A percentile compares a stretch with the other conserved stretches of the same genome.
Evolutionary conservation across 176 grass and related monocot species (phyloP).

Genomic region (Juncus effusus): DNA sequence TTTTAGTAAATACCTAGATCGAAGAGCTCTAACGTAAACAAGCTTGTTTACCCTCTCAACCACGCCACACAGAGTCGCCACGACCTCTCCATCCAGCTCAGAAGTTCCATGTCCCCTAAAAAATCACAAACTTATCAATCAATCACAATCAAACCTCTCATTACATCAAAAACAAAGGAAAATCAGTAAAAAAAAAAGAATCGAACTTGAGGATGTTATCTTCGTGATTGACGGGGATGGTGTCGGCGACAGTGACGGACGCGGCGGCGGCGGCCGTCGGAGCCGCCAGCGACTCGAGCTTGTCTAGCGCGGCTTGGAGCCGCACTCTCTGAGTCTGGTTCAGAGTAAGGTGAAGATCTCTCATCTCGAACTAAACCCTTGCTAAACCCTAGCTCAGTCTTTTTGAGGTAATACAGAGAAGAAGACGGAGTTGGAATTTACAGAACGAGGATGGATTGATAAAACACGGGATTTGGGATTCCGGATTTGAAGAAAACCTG

Average conservation of each 20-base stretch:
- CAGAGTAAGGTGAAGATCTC: slow-evolving; percentile 64
- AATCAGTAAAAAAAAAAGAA: not conserved
- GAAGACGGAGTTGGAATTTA: too few relatives aligned
- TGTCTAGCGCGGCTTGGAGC: slow-evolving; percentile 62
- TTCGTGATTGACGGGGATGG: slow-evolving; percentile 80
- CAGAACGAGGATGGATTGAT: too few relatives aligned
- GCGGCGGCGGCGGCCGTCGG: slow-evolving; percentile 36
- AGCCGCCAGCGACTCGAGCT: slow-evolving; percentile 46
- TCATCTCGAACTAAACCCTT: slow-evolving; percentile 30
- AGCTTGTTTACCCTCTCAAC: slow-evolving; percentile 95
- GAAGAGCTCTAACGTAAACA: slow-evolving; percentile 72
- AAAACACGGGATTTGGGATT: too few relatives aligned
- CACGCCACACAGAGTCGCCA: slow-evolving; percentile 81
- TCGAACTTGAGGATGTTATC: slow-evolving; percentile 91
- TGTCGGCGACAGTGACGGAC: slow-evolving; percentile 63
- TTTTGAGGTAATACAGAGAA: too few relatives aligned
- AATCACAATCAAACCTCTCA: not conserved
- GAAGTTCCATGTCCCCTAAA: slow-evolving; percentile 81
- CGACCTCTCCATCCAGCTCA: slow-evolving; percentile 70
- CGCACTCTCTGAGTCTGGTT: slow-evolving; percentile 94
- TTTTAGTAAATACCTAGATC: slow-evolving; percentile 48
- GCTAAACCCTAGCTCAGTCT: slow-evolving; percentile 15
- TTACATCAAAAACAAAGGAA: too few relatives aligned
- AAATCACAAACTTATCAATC: not conserved
- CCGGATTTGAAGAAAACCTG: too few relatives aligned